These are phyloP conservation scores for Candida tetrigidarum DNA, from an alignment of 1,139 yeast species.

Conservation along the genomic window DNA sequence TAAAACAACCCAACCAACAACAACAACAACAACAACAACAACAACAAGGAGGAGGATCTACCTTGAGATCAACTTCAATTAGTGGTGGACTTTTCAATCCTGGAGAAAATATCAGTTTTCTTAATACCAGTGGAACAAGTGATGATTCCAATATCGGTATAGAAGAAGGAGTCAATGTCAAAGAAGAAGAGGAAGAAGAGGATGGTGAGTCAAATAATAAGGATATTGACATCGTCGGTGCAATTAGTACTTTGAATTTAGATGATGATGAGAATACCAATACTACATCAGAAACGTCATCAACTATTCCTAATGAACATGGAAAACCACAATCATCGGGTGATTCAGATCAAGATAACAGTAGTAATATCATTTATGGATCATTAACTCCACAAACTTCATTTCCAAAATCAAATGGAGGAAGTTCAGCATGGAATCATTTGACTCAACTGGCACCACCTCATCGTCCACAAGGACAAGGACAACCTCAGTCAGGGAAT, in stretches of 20 bases:
- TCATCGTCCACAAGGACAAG: conserved; percentile 11
- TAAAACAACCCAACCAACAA: conserved; percentile 12
- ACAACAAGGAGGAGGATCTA: conserved; percentile 13
- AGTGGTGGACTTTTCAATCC: conserved; percentile 27
- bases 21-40: conserved; percentile 3
- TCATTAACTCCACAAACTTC: conserved; percentile 41
- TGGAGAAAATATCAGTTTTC: background rate
- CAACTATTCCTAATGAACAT: conserved; percentile 13
- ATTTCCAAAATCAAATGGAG: conserved; percentile 1
- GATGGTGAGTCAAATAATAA: no score
- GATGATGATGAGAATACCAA: conserved; percentile 35
- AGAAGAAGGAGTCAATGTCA: conserved; percentile 4
- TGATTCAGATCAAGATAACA: no score
- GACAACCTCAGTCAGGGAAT: conserved; percentile 20
- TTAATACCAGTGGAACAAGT: background rate
- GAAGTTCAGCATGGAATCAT: conserved; percentile 11
- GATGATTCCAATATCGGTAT: background rate
- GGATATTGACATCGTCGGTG: conserved; percentile 47
- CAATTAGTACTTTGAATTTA: conserved; percentile 42
- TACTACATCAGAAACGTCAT: no score
- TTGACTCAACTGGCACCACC: conserved; percentile 46
- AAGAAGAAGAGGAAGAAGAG: conserved; percentile 3
- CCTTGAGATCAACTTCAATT: conserved; percentile 27
- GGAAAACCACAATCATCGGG: no score
- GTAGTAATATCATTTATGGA: conserved; percentile 20